phyloP scores from a whole-genome alignment of 139 green algal genomes.

The Coelastrella sp. region DNA sequence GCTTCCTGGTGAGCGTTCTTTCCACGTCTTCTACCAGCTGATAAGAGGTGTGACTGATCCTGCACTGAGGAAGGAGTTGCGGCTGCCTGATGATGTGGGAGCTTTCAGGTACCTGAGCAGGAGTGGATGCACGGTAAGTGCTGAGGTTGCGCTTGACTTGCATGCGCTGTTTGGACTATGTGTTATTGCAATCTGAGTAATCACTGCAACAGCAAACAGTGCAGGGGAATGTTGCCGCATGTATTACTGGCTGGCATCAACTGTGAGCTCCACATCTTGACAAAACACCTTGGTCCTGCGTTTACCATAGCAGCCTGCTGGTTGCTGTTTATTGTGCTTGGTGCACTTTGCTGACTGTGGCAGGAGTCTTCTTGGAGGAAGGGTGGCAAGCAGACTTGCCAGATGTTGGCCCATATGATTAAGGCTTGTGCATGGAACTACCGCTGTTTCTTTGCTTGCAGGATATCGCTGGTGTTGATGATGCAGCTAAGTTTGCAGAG shows the following conservation, averaged over 20 bases:
- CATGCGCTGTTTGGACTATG: neutral
- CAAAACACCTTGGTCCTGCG: too few relatives aligned
- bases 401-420: neutral
- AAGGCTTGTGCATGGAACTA: neutral
- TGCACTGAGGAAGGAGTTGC: neutral
- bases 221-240: too few relatives aligned
- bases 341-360: too few relatives aligned
- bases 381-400: too few relatives aligned
- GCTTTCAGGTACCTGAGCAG: conserved; percentile 73
- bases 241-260: too few relatives aligned
- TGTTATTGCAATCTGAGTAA: neutral
- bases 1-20: conserved; percentile 89
- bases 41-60: conserved; percentile 71
- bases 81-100: conserved; percentile 26
- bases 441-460: neutral
- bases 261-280: too few relatives aligned
- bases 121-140: conserved; percentile 61
- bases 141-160: neutral
- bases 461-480: conserved; percentile 81
- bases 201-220: neutral
- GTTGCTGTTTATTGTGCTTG: too few relatives aligned
- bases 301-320: too few relatives aligned
- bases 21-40: conserved; percentile 98
- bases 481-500: conserved; percentile 74
- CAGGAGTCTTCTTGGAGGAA: too few relatives aligned